phyloP scores from a whole-genome alignment of 768 basidiomycete genomes.

The Amanita exitialis region DNA sequence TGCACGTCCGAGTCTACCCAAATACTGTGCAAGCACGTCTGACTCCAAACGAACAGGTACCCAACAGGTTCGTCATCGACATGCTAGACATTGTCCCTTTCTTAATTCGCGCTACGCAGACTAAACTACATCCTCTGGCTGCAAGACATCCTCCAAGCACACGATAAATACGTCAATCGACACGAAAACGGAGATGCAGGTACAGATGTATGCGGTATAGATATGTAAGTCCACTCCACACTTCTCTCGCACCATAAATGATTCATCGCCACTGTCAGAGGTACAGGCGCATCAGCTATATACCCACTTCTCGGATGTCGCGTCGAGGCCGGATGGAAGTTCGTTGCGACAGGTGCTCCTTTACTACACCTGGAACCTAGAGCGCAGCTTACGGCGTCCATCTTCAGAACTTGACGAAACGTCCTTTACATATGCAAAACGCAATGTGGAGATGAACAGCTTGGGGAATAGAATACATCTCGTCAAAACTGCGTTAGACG shows the following conservation, averaged over 20 bases:
- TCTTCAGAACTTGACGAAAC: conserved; percentile 56
- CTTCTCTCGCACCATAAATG: background rate
- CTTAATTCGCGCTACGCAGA: conserved; percentile 25
- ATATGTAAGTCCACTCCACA: conserved; percentile 46
- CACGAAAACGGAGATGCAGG: background rate
- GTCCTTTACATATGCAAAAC: conserved; percentile 46
- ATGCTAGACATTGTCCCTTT: background rate
- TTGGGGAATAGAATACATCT: conserved; percentile 44
- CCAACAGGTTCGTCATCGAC: conserved; percentile 44
- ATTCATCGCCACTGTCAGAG: conserved; percentile 32
- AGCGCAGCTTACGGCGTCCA: background rate
- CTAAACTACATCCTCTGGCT: conserved; percentile 86
- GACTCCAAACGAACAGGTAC: conserved; percentile 34
- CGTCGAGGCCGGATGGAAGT: conserved; percentile 41
- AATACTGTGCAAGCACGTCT: background rate
- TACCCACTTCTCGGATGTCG: conserved; percentile 72
- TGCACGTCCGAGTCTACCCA: conserved; percentile 31
- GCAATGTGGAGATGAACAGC: conserved; percentile 49
- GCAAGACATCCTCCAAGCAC: conserved; percentile 49
- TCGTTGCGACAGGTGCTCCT: conserved; percentile 60
- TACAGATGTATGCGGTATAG: conserved; percentile 39
- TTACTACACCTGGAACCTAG: background rate
- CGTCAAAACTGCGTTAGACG: conserved; percentile 22
- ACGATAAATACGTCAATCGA: conserved; percentile 11
- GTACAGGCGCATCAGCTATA: conserved; percentile 86